Evolutionary conservation across 208 protist species (phyloP), one percentile per base, ranked within the genome.

Genomic region (Trypanosoma melophagium): DNA sequence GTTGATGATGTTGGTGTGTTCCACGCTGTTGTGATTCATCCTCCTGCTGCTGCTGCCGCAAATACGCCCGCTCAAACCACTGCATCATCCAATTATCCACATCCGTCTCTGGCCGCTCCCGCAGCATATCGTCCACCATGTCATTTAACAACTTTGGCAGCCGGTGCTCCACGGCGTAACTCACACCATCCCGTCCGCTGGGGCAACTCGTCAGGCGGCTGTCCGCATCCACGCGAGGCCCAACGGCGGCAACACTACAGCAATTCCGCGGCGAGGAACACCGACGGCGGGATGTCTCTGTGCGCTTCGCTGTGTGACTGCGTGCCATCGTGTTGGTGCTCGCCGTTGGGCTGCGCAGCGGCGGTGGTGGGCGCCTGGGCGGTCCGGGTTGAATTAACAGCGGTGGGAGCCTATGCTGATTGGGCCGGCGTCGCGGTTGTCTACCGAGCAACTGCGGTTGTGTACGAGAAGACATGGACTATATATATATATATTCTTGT

Each of bases 71-170:
- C 54, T 75, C 60, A 61, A 83, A 83, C 77, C 77, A 83, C 3
- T 19, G 60, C 16, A 69, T 38, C 51, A 79, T 76, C 77, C 77
- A 83, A 40, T 7, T 38, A 17, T 70, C 71, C 35, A 79, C 64
- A 24, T 65, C 64, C 8, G 47, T 51, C 44, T 67, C 68, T 14
- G 51, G 55, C 7, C 69, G 72, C 60, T 76, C 73, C 7, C 25
- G 38, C 19, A 72, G 21, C 31, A 83, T 17, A 45, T 75, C 69
- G 0, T 59, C 16, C 0, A 83, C 42, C 61, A 83, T 74, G 31
- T 64, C 14, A 21, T 72, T 66, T 13, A 83, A 58, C 28, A 83
- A 7, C 10, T 42, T 42, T 21, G 71, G 72, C 41, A 83, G 61
- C 17, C 71, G 52, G 28, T 82, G 66, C 42, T 51, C 54, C 25